Conservation (phyloP, 441 rosid species). For the Pelargonium exstipulatum region DNA sequence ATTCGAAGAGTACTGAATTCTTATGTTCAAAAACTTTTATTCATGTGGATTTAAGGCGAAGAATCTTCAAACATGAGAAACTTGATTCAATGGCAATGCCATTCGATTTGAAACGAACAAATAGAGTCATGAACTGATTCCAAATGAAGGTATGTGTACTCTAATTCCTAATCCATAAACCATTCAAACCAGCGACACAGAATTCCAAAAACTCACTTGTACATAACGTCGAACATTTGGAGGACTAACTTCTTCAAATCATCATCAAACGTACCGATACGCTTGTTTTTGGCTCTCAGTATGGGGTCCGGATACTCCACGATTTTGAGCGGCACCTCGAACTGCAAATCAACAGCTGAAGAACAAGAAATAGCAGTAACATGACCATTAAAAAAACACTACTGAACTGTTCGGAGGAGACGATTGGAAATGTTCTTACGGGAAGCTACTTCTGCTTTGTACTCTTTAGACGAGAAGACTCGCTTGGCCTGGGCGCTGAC, state of each 20-base stretch:
- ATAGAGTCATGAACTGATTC: neutral
- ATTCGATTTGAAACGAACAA: neutral
- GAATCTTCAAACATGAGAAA: neutral
- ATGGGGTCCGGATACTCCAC: conserved; percentile 84
- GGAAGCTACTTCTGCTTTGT: conserved; percentile 16
- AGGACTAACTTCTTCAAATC: conserved; percentile 65
- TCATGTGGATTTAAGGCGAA: neutral
- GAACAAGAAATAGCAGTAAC: neutral
- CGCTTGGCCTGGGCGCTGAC: conserved; percentile 55
- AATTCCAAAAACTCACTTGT: conserved; percentile 50
- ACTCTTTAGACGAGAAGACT: conserved; percentile 27
- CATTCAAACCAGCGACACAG: neutral
- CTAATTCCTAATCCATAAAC: neutral
- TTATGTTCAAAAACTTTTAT: neutral
- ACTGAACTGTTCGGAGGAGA: neutral
- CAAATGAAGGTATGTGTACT: neutral
- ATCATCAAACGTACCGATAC: conserved; percentile 57
- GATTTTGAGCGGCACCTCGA: conserved; percentile 63
- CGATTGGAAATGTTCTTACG: conserved; percentile 33
- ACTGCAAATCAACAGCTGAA: conserved; percentile 57
- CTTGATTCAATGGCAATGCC: neutral
- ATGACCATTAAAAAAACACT: neutral
- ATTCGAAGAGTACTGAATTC: neutral
- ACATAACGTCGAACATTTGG: conserved; percentile 90
- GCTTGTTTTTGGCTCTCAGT: conserved; percentile 65